Conservation (phyloP, 228 moss, liverwort and hornwort genomes). For the Sphagnum magellanicum region DNA sequence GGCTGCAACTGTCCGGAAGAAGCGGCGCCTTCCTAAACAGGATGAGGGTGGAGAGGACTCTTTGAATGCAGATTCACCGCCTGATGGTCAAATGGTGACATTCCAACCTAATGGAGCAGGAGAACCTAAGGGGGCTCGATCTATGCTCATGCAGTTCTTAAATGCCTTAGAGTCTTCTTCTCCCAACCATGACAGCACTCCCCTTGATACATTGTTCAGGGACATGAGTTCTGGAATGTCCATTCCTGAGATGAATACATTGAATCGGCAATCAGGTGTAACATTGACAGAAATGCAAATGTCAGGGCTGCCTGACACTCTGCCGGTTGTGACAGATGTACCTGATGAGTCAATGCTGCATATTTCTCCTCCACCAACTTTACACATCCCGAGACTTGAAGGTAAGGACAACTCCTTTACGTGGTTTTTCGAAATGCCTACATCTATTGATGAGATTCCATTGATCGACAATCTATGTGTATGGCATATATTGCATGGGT, state of each 20-base stretch:
- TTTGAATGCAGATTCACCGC: constrained; percentile 14
- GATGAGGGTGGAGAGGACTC: constrained; percentile 47
- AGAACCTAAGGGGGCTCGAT: constrained; percentile 51
- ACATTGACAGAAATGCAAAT: constrained; percentile 87
- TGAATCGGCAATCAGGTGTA: constrained; percentile 70
- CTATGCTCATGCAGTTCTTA: constrained; percentile 60
- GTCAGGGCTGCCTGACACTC: constrained; percentile 31
- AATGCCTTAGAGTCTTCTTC: constrained; percentile 33
- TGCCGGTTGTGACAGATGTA: constrained; percentile 23
- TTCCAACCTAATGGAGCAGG: constrained; percentile 49
- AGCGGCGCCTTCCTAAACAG: constrained; percentile 79
- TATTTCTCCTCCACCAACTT: constrained; percentile 19
- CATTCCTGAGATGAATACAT: constrained; percentile 26
- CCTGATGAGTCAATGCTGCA: constrained; percentile 13
- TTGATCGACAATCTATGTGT: neutral
- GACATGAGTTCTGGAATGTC: constrained; percentile 53
- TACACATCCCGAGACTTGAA: constrained; percentile 33
- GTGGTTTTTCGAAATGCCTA: neutral
- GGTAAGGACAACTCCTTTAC: constrained; percentile 11
- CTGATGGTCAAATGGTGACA: constrained; percentile 69
- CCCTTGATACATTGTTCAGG: constrained; percentile 70
- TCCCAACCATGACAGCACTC: constrained; percentile 51
- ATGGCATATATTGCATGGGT: neutral
- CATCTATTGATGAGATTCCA: neutral
- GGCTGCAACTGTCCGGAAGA: constrained; percentile 68